These are phyloP conservation scores for Sporodiniella umbellata DNA, from an alignment of 371 early-diverging fungal species.

Conservation along the genomic window DNA sequence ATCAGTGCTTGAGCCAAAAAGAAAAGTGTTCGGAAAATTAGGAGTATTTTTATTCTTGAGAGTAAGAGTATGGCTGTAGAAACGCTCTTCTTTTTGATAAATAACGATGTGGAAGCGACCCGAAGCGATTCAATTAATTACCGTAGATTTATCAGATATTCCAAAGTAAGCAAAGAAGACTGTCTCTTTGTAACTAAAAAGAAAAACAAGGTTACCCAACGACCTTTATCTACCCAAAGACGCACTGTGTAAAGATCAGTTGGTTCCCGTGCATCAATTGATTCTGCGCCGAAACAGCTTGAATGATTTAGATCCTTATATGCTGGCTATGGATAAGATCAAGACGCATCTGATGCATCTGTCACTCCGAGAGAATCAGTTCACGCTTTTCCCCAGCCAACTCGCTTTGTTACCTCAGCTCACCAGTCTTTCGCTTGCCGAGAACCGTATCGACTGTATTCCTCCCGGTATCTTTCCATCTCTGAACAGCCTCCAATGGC, in stretches of 20 bases:
- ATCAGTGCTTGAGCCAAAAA: too few relatives aligned
- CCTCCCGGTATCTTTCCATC: constrained; percentile 16
- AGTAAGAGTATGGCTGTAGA: too few relatives aligned
- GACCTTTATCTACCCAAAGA: constrained; percentile 10
- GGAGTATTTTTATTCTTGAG: too few relatives aligned
- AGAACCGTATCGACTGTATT: constrained; percentile 47
- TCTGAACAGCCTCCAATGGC: constrained; percentile 27
- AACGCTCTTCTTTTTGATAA: neutral
- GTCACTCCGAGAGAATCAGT: constrained; percentile 44
- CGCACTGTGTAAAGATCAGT: constrained; percentile 10
- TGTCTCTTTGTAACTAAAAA: too few relatives aligned
- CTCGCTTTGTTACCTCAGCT: constrained; percentile 54
- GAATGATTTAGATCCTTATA: constrained; percentile 11
- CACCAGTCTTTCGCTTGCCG: constrained; percentile 63
- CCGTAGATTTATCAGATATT: constrained; percentile 17
- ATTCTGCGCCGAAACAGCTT: constrained; percentile 18
- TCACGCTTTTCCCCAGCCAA: constrained; percentile 52
- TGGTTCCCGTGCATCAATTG: constrained; percentile 12
- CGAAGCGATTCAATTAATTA: neutral
- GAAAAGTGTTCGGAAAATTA: too few relatives aligned
- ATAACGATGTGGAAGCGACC: too few relatives aligned
- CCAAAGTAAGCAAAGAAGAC: constrained; percentile 18
- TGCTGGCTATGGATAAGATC: constrained; percentile 10
- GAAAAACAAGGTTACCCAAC: constrained; percentile 8
- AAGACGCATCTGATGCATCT: constrained; percentile 28